Evolutionary conservation across 1,284 basidiomycete genomes (phyloP).

Genomic region (Rhodotorula sp.): DNA sequence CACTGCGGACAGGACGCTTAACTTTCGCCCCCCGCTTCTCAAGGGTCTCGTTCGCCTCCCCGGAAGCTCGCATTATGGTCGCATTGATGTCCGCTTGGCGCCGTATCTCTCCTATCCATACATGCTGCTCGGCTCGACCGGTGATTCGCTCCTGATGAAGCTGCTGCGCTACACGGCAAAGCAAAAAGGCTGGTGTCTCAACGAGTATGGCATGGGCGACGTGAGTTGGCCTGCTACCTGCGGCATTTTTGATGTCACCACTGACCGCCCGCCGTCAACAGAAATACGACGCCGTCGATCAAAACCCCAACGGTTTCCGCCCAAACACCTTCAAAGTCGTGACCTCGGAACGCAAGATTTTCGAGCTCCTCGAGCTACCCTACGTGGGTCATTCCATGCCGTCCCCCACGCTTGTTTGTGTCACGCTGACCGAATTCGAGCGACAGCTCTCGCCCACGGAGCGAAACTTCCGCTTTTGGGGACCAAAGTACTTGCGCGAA

Average conservation of each 20-base stretch:
- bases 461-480: slow-evolving; percentile 26
- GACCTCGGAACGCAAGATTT: slow-evolving; percentile 39
- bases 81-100: slow-evolving; percentile 38
- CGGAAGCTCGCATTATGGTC: slow-evolving; percentile 18
- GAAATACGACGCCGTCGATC: neutral
- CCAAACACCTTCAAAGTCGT: slow-evolving; percentile 37
- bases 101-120: slow-evolving; percentile 27
- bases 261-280: neutral
- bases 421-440: neutral
- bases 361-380: slow-evolving; percentile 35
- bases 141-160: slow-evolving; percentile 35
- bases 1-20: neutral
- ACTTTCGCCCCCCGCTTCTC: neutral
- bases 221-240: slow-evolving; percentile 8
- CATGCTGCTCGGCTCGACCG: slow-evolving; percentile 29
- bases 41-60: slow-evolving; percentile 39
- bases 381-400: slow-evolving; percentile 16
- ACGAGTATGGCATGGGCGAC: slow-evolving; percentile 43
- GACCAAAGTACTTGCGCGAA: neutral
- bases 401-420: neutral
- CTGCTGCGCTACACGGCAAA: slow-evolving; percentile 35
- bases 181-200: slow-evolving; percentile 35
- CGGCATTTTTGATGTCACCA: no score
- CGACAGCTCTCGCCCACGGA: slow-evolving; percentile 27
- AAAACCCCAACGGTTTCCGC: slow-evolving; percentile 39